A percentile compares a stretch with the other conserved stretches of the same genome.
These are phyloP conservation scores for Vanrija pseudolonga DNA, from an alignment of 1,284 basidiomycete genomes.

Conservation along the genomic window DNA sequence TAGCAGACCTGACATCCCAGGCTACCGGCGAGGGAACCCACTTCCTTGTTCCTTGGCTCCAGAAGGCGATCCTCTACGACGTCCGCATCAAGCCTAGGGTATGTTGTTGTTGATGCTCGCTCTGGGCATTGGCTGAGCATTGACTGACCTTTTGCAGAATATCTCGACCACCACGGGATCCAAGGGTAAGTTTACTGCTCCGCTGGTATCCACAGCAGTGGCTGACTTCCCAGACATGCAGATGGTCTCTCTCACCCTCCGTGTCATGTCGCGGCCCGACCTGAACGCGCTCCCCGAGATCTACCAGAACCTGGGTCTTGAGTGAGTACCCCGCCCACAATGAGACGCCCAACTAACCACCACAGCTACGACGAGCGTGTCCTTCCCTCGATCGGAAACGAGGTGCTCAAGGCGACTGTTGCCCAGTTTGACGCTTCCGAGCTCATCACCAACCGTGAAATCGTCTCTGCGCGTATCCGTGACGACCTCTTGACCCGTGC, in stretches of 20 bases:
- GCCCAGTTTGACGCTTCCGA: conserved; percentile 98
- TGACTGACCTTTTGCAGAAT: conserved; percentile 53
- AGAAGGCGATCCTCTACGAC: conserved; percentile 94
- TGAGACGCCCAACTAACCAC: not conserved
- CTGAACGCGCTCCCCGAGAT: conserved; percentile 83
- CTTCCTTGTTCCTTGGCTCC: conserved; percentile 91
- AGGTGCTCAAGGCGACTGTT: conserved; percentile 95
- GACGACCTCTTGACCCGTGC: conserved; percentile 90
- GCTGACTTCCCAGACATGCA: conserved; percentile 16
- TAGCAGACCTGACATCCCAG: conserved; percentile 48
- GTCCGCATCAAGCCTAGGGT: conserved; percentile 95
- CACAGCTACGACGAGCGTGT: conserved; percentile 87
- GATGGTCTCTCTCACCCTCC: conserved; percentile 81
- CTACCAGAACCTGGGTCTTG: conserved; percentile 9
- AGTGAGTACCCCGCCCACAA: conserved; percentile 28
- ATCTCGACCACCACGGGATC: conserved; percentile 8
- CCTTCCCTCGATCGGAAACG: conserved; percentile 89
- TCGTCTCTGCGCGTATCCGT: conserved; percentile 65
- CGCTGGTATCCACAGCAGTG: not conserved
- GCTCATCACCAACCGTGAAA: conserved; percentile 66
- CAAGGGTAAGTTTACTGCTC: conserved; percentile 18
- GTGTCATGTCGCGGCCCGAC: conserved; percentile 92
- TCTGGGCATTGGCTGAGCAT: not conserved
- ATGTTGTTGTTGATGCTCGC: conserved; percentile 36
- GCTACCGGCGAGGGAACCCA: conserved; percentile 93